Evolutionary conservation across 2,329 filamentous ascomycete species (phyloP), one percentile per base, ranked within the genome.

Genomic region (Tothia fuscella): DNA sequence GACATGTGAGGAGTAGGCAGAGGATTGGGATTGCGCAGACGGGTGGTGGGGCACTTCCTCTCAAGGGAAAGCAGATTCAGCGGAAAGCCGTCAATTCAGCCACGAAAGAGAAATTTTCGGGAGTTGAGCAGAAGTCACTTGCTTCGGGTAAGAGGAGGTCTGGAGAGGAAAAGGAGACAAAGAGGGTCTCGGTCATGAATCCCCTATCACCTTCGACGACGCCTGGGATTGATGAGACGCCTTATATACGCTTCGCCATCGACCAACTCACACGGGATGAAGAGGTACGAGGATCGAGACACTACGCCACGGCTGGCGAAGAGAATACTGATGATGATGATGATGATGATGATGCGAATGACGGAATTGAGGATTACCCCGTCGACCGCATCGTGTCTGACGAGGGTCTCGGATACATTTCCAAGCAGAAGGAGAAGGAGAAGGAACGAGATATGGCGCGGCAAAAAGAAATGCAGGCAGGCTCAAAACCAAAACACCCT

Each of bases 211-310:
- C 70, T 3, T 29, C 44, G 5, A 19, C 22, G 20, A 89, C 84
- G 0, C 87, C 87, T 0, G 84, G 80, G 7, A 67, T 86, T 29
- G 87, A 94, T 53, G 82, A 93, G 54, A 82, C 78, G 6, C 87
- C 86, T 1, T 93, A 88, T 59, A 84, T 95, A 48, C 82, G 82
- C 48, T 93, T 91, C 58, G 88, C 89, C 30, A 76, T 96, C 48
- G 83, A 93, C 48, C 85, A 89, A 48, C 66, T 96, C 50, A 93
- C 86, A 5, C 71, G 81, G 36, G 76, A 82, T 52, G 79, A 79
- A 44, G 77, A 83, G 46, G 68, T 77, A 5, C 62, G 67, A 44
- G 69, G 71, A 7, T 65, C 70, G 42, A 64, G 68, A 42, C 63
- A 72, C 49, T 68, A 74, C 40, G 69, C 41, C 24, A 22, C 13